Base-by-base conservation (phyloP, 139 green algal genomes). In the Micractinium sp. region DNA sequence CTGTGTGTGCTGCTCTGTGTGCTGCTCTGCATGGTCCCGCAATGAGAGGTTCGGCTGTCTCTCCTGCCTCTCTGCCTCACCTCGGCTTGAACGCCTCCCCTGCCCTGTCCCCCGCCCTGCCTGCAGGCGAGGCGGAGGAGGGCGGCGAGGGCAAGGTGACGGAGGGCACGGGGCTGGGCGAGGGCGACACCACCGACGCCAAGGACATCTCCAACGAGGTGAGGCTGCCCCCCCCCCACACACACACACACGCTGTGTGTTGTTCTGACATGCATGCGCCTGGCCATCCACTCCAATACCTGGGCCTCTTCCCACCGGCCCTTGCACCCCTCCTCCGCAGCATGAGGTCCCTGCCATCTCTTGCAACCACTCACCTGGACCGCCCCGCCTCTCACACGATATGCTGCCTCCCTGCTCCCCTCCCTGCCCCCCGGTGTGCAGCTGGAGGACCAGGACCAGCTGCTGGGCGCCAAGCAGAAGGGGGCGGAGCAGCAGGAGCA, bases 131-230 rank as follows among this genome's bases (percentile, higher is more conserved):
- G 36, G 91, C 89, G 7, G 91, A 92, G 61, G 95, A 73, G 23
- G 89, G 83, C 19, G 92, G 91, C 2, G 91, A 92, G 47, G 92
- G 88, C n/a, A 92, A 81, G 91, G 93, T 63, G 88, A 96, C 69
- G 33, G 94, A 94, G 63, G 97, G 97, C 61, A 98, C 95, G 35
- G 97, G 97, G 15, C 93, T 99, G 92, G 97, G 96, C 18, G 96
- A 98, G 33, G 97, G 96, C 25, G 93, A 98, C 81, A 94, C 88
- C 31, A 85, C 35, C 38, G 92, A 90, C 33, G 92, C 92, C 82
- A 96, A 95, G 92, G 98, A 99, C 89, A 96, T 99, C 87, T 97
- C 93, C 36, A 96, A 99, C 84, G 90, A 99, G 95, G 97, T 99
- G 39, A 29, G 56, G 12, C 3, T 7, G 36, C 74, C 2, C 18